phyloP scores from a whole-genome alignment of 768 basidiomycete genomes.

The Agaricus sinodeliciosus region DNA sequence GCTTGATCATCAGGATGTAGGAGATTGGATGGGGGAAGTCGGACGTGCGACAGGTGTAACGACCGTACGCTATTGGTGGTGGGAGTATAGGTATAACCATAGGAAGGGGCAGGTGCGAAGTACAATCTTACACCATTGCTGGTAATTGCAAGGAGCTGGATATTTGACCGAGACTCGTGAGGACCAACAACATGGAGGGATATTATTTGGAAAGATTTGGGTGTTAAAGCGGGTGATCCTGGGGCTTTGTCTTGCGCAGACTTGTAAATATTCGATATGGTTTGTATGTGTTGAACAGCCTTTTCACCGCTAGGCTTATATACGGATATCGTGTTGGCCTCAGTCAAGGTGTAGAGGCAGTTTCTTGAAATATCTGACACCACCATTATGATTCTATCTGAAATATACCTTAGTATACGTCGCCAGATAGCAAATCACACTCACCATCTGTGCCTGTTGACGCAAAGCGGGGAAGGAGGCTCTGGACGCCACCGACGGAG shows the following conservation, averaged over 20 bases:
- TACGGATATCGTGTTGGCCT: constrained; percentile 56
- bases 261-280: constrained; percentile 69
- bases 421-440: constrained; percentile 12
- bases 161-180: constrained; percentile 57
- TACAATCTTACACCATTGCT: constrained; percentile 80
- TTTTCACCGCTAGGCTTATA: constrained; percentile 62
- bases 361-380: constrained; percentile 63
- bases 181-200: constrained; percentile 63
- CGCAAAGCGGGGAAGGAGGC: constrained; percentile 72
- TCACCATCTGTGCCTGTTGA: constrained; percentile 59
- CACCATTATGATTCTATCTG: constrained; percentile 69
- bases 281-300: constrained; percentile 64
- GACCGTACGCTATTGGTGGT: constrained; percentile 28
- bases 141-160: constrained; percentile 79
- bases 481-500: constrained; percentile 71
- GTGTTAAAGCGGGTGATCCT: constrained; percentile 64
- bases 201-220: constrained; percentile 64
- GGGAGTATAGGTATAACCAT: constrained; percentile 43
- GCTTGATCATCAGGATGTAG: constrained; percentile 71
- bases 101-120: constrained; percentile 54
- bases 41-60: constrained; percentile 70
- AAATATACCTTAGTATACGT: neutral
- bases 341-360: constrained; percentile 73
- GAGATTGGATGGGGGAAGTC: constrained; percentile 69
- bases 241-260: constrained; percentile 77